Base-by-base conservation (phyloP, 768 basidiomycete species). In the Mrakia gelida region DNA sequence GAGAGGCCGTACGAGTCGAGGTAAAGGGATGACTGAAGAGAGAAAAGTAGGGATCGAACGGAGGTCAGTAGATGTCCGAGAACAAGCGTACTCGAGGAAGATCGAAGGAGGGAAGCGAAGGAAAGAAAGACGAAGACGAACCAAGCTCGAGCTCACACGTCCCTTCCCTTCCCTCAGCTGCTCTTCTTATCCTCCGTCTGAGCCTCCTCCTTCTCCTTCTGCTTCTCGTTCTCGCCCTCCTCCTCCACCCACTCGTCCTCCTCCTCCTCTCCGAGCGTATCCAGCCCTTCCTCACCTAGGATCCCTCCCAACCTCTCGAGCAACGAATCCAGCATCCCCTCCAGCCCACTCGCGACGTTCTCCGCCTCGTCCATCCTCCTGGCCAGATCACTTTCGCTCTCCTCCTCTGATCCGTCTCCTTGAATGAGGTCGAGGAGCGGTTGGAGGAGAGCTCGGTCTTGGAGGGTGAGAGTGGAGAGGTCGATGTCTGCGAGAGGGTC, bases 171-270 rank as follows among this genome's bases (percentile, higher is more conserved):
- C 59, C 59, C 28, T n/a, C 54, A 56, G 54, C 10, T 56, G 54
- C 54, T 56, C 54, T 56, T 56, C 59, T 26, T 28, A 3, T 28
- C 59, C 59, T 26, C 59, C 26, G 13, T 54, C 52, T 15, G 16
- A 23, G 11, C 54, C 62, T 63, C 62, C 62, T 9, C 28, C 62
- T 30, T 32, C 8, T 63, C 62, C 8, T n/a, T n/a, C 62, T 9
- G 7, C 62, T 30, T 32, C 8, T 63, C 62, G 0, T n/a, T n/a
- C 18, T 30, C 34, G 7, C 9, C 63, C n/a, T 30, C 67, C 26
- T 80, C 84, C 16, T 73, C 75, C 21, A 67, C 75, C 59, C 74
- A 78, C 54, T 78, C 83, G 30, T 77, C 81, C 6, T 80, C 78
- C 8, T 75, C 79, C 38, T 79, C 80, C 8, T 71, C 76, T 0